Evolutionary conservation across 208 protist species (phyloP), one percentile per base, ranked within the genome.

Genomic region (Sergeia podlipaevii): DNA sequence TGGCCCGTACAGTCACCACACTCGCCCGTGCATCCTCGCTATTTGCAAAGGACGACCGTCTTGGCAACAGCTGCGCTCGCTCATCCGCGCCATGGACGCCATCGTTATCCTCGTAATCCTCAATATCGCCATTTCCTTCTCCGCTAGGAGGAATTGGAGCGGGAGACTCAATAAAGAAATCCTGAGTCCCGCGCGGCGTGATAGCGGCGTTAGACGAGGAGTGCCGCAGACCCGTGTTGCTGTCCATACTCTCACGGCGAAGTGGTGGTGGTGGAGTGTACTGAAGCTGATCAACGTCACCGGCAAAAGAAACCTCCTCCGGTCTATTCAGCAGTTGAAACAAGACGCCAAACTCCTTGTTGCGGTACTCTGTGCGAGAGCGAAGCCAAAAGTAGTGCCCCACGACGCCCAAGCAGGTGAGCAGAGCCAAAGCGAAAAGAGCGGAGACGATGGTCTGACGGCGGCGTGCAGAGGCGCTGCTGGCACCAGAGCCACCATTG

Each of bases 261-360:
- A n/a, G n/a, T n/a, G n/a, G n/a, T n/a, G n/a, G n/a, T n/a, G n/a
- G n/a, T n/a, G n/a, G n/a, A n/a, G n/a, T n/a, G n/a, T n/a, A n/a
- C n/a, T n/a, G n/a, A n/a, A n/a, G n/a, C n/a, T n/a, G n/a, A n/a
- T n/a, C n/a, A n/a, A n/a, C n/a, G n/a, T n/a, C n/a, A n/a, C n/a
- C n/a, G n/a, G n/a, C n/a, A n/a, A n/a, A n/a, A n/a, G n/a, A n/a
- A n/a, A n/a, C n/a, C n/a, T n/a, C n/a, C n/a, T n/a, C n/a, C n/a
- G n/a, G n/a, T n/a, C n/a, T n/a, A n/a, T n/a, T n/a, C n/a, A n/a
- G n/a, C n/a, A 84, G 53, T 46, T 77, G 50, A 58, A 89, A 89
- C 28, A 74, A 76, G 30, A 67, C 49, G 46, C 78, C 54, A 42
- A 93, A 93, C 54, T 88, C 69, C 33, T 53, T 67, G 7, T 61